Evolutionary conservation across 176 grass and related monocot genomes (phyloP).

Genomic region (Triticum turgidum): DNA sequence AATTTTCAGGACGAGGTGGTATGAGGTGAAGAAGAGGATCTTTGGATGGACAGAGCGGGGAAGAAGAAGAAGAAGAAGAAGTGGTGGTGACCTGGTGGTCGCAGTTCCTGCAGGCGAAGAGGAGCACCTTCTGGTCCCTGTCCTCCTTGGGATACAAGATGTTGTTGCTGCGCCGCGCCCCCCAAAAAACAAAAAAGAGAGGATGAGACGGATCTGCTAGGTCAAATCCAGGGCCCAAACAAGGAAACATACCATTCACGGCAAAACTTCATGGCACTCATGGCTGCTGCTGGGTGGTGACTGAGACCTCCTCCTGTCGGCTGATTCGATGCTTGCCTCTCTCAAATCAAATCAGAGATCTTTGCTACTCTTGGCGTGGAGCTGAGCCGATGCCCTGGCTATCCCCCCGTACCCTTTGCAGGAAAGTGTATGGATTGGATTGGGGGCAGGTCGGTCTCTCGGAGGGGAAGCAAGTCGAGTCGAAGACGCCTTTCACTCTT

Average conservation of each 20-base stretch:
- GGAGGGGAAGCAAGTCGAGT: neutral
- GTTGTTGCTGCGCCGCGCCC: constrained; percentile 47
- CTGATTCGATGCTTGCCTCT: neutral
- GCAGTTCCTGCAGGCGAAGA: constrained; percentile 70
- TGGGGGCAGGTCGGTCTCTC: neutral
- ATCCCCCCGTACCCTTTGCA: neutral
- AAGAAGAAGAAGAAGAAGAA: neutral
- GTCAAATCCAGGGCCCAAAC: neutral
- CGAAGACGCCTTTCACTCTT: neutral
- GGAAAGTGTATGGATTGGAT: neutral
- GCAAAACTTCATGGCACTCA: constrained; percentile 89
- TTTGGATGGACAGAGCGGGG: neutral
- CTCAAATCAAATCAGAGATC: constrained; percentile 37
- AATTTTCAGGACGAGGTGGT: neutral
- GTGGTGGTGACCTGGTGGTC: constrained; percentile 46
- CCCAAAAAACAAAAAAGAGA: neutral
- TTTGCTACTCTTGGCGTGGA: constrained; percentile 10
- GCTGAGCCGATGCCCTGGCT: neutral
- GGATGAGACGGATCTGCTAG: neutral
- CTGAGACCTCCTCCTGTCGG: neutral
- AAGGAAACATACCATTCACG: constrained; percentile 50
- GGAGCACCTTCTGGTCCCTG: constrained; percentile 60
- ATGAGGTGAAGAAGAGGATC: neutral
- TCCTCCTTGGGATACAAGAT: constrained; percentile 75
- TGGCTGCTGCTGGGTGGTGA: constrained; percentile 33